A percentile compares a stretch with the other conserved stretches of the same genome.
Conservation (phyloP, 208 protist genomes). For the Crithidia brevicula region DNA sequence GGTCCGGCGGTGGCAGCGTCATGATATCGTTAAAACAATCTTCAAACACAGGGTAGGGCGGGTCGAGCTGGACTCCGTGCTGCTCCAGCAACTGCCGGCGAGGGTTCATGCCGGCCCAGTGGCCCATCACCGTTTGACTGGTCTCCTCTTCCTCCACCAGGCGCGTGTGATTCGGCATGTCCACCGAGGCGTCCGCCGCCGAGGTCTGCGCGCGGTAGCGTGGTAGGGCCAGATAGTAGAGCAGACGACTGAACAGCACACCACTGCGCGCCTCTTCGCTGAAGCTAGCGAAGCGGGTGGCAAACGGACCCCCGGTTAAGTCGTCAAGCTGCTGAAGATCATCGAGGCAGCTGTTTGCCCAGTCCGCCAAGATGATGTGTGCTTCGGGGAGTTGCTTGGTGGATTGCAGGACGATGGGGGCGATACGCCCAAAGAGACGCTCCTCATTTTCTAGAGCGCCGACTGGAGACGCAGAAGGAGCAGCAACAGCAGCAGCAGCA, state of each 20-base stretch:
- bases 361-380: constrained; percentile 82
- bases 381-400: constrained; percentile 73
- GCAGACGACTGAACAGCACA: constrained; percentile 79
- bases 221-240: constrained; percentile 89
- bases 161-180: neutral
- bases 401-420: constrained; percentile 79
- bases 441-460: constrained; percentile 53
- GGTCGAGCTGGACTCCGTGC: constrained; percentile 82
- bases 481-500: neutral
- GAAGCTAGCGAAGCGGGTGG: constrained; percentile 71
- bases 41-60: constrained; percentile 83
- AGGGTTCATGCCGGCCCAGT: constrained; percentile 36
- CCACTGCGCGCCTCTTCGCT: constrained; percentile 85
- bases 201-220: constrained; percentile 60
- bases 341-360: constrained; percentile 86
- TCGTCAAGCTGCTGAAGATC: constrained; percentile 86
- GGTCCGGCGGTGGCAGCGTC: constrained; percentile 48
- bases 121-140: neutral
- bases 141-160: neutral
- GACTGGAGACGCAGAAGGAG: too few species aligned
- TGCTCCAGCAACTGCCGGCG: constrained; percentile 76
- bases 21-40: constrained; percentile 89
- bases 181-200: constrained; percentile 10
- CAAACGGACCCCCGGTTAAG: constrained; percentile 71
- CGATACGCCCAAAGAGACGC: constrained; percentile 80